Evolutionary conservation across 106 monocot genomes (phyloP), one percentile per base, ranked within the genome.

Genomic region (Dendrobium nobile): DNA sequence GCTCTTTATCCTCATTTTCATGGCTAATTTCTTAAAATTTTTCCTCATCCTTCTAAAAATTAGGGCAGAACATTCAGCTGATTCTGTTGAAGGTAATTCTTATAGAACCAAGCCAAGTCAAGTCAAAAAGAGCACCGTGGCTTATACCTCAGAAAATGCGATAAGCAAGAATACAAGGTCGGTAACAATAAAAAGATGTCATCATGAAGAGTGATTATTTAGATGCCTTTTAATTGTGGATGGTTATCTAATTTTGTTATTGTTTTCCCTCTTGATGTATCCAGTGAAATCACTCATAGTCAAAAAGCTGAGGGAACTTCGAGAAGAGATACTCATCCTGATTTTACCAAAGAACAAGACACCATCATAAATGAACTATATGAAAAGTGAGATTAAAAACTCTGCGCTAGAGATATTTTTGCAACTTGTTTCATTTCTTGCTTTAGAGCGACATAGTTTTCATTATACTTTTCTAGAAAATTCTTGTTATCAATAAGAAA

Each of bases 321-420:
- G 0, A 84, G 67, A 84, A 86, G 87, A 65, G 70, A 78, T 58
- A 87, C 80, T 31, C 24, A 47, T 75, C 33, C 74, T 81, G 20
- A 78, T 56, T 89, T 92, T 87, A 82, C 78, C 55, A 47, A 84
- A 72, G 85, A 92, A 33, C 93, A 90, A 84, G 93, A 89, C 59
- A 47, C 44, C 13, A 80, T 26, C 26, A 81, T 93, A 11, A 83
- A 41, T 56, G 55, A 86, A 75, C 73, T 93, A 6, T 90, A 88
- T 79, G 84, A 90, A 81, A 93, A 84, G 93, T 96, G 88, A 85
- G 88, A 82, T 54, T 47, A 47, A n/a, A 47, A 3, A 8, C 13
- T 47, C 4, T 1, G 2, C 10, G n/a, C 20, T 41, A 44, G 7
- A 42, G 18, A 74, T 44, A 1, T 3, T 51, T 74, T 74, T 7